Evolutionary conservation across 371 early-diverging fungal genomes (phyloP).

Genomic region (Parasitella parasitica): DNA sequence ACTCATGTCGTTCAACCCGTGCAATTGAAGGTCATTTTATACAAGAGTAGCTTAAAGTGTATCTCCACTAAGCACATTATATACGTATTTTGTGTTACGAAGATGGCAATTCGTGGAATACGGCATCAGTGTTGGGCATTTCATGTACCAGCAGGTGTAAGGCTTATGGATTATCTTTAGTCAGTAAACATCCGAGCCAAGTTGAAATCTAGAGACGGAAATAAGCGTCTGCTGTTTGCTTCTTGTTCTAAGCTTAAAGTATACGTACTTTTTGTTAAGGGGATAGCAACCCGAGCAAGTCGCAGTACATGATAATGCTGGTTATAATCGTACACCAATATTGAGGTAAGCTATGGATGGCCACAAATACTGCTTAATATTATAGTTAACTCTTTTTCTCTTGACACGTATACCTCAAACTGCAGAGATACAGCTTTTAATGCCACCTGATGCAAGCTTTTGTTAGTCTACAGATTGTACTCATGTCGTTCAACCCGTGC

Average conservation of each 20-base stretch:
- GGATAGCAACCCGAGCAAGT: conserved; percentile 21
- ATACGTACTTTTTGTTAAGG: conserved; percentile 18
- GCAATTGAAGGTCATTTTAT: conserved; percentile 8
- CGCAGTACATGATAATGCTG: conserved; percentile 16
- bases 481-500: conserved; percentile 10
- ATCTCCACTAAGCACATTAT: conserved; percentile 19
- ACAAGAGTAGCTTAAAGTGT: conserved; percentile 16
- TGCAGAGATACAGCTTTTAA: neutral
- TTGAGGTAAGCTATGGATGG: neutral
- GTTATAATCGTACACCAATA: neutral
- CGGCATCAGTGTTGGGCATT: conserved; percentile 9
- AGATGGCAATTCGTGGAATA: conserved; percentile 20
- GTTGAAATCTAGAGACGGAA: conserved; percentile 16
- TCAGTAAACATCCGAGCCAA: conserved; percentile 20
- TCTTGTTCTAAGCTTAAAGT: conserved; percentile 20
- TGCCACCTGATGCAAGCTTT: conserved; percentile 9
- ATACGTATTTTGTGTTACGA: conserved; percentile 20
- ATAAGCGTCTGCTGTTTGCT: conserved; percentile 21
- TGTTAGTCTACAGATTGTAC: conserved; percentile 13
- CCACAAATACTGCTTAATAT: neutral
- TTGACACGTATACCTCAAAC: neutral
- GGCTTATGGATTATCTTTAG: conserved; percentile 20
- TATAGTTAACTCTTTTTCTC: neutral
- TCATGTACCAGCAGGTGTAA: conserved; percentile 22
- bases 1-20: conserved; percentile 5